Conservation (phyloP, 306 rosid species). For the Medicago truncatula region MtrunA17r5.0-ANR NC_053049.1:972001-972500, state of each 20-base stretch:
- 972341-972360: not conserved
- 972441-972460: no score
- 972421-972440: no score
- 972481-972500: not conserved
- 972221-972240: no score
- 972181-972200: not conserved
- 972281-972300: not conserved
- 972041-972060: constrained; percentile 57
- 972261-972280: constrained; percentile 14
- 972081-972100: constrained; percentile 21
- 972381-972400: not conserved
- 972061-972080: constrained; percentile 43
- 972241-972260: constrained; percentile 5
- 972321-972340: not conserved
- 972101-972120: constrained; percentile 9
- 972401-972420: no score
- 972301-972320: constrained; percentile 20
- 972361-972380: not conserved
- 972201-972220: no score
- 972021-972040: constrained; percentile 87
- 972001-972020: constrained; percentile 67
- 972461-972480: not conserved
- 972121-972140: constrained; percentile 1
- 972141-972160: constrained; percentile 20
- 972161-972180: not conserved